Evolutionary conservation across 352 stramenopile genomes (phyloP).

Genomic region (Phytophthora boehmeriae): DNA sequence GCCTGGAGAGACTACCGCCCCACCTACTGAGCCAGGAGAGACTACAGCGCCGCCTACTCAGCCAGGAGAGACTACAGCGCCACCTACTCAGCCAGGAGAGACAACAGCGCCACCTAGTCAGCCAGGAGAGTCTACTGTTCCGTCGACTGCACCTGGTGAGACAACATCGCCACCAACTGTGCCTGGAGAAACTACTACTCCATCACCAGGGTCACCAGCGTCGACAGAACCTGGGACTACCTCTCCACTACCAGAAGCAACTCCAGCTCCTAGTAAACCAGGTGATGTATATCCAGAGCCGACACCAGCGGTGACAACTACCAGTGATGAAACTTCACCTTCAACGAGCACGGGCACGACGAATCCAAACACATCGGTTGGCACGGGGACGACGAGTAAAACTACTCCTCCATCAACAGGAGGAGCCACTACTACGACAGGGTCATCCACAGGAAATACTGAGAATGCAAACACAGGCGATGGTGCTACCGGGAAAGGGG

Average conservation of each 20-base stretch:
- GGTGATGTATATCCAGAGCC: neutral
- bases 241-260: neutral
- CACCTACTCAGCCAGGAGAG: neutral
- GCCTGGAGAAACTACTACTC: neutral
- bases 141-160: neutral
- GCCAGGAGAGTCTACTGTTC: neutral
- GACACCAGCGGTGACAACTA: constrained; percentile 11
- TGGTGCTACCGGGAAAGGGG: neutral
- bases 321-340: neutral
- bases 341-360: neutral
- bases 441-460: neutral
- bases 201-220: neutral
- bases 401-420: neutral
- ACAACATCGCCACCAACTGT: neutral
- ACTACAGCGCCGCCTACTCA: neutral
- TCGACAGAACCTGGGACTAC: neutral
- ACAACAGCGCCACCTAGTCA: neutral
- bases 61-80: neutral
- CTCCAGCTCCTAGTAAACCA: neutral
- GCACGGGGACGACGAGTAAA: neutral
- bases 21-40: neutral
- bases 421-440: neutral
- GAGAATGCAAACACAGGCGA: neutral
- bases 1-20: neutral
- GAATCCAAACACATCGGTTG: neutral